phyloP scores from a whole-genome alignment of 441 rosid genomes.

The Biscutella auriculata region DNA sequence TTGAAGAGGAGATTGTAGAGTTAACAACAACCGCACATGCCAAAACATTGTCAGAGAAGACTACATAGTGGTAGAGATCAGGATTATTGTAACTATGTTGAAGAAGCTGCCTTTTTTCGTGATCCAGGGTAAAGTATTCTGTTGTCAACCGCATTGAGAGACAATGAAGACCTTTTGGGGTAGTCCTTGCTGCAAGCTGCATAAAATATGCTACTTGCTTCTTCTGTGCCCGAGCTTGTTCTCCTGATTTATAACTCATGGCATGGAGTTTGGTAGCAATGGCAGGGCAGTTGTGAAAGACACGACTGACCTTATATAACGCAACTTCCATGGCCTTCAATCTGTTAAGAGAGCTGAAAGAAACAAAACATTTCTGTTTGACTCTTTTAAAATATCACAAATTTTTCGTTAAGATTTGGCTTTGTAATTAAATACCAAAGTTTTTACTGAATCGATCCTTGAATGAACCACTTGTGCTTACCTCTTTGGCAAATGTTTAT shows the following conservation, averaged over 20 bases:
- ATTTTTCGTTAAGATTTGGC: not conserved
- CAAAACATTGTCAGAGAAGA: conserved; percentile 74
- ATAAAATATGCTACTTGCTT: conserved; percentile 51
- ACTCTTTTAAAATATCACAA: not conserved
- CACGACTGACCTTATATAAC: conserved; percentile 47
- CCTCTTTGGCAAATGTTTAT: conserved; percentile 72
- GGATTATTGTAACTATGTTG: conserved; percentile 38
- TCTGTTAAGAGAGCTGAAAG: conserved; percentile 54
- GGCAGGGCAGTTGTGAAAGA: conserved; percentile 50
- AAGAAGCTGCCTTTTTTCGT: conserved; percentile 47
- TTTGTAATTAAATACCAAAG: not conserved
- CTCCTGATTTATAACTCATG: conserved; percentile 60
- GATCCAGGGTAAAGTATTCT: conserved; percentile 54
- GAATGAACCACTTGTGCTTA: conserved; percentile 10
- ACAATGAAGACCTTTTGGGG: conserved; percentile 87
- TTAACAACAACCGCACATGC: conserved; percentile 83
- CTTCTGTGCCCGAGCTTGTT: conserved; percentile 54
- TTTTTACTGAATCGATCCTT: not conserved
- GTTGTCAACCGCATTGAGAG: conserved; percentile 79
- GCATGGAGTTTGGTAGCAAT: conserved; percentile 63
- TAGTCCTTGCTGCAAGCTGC: conserved; percentile 75
- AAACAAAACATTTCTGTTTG: conserved; percentile 1
- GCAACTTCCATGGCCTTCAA: conserved; percentile 53
- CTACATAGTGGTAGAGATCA: conserved; percentile 61
- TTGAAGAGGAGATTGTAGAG: conserved; percentile 63